These are phyloP conservation scores for Cercospora sesami DNA, from an alignment of 2,329 filamentous ascomycete species.

Conservation along the genomic window DNA sequence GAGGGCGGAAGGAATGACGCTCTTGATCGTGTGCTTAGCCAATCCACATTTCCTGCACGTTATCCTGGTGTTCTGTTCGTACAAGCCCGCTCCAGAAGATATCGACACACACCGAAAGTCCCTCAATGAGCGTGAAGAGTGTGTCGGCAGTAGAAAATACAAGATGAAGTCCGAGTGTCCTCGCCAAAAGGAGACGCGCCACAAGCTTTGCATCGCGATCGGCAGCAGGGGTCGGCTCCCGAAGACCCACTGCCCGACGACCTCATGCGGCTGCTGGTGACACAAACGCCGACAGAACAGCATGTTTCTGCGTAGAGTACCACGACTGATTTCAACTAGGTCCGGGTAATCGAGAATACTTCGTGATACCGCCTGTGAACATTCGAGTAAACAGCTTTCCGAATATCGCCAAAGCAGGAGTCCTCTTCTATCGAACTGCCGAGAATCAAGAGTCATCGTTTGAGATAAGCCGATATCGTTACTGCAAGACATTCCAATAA, in stretches of 20 bases:
- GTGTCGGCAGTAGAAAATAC: not conserved
- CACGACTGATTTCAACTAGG: not conserved
- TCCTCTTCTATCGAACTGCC: not conserved
- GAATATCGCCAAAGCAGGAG: not conserved
- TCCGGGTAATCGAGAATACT: no score
- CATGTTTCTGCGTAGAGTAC: not conserved
- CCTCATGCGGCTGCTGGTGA: not conserved
- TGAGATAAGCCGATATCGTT: not conserved
- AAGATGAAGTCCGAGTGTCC: conserved; percentile 6
- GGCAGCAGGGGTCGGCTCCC: conserved; percentile 8
- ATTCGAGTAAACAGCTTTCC: not conserved
- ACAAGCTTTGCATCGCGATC: conserved; percentile 10
- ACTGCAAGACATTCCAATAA: not conserved
- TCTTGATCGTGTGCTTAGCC: conserved; percentile 10
- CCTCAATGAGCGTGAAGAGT: not conserved
- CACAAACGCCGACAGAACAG: not conserved
- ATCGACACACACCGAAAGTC: not conserved
- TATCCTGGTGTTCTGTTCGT: not conserved
- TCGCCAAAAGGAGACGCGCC: conserved; percentile 11
- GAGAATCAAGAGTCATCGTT: not conserved
- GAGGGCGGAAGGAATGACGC: conserved; percentile 20
- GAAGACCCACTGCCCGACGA: conserved; percentile 4
- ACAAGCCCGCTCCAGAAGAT: not conserved
- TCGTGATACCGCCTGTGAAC: not conserved
- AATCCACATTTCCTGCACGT: not conserved